Conservation (phyloP, 768 basidiomycete genomes). For the Tulasnella sp. region DNA sequence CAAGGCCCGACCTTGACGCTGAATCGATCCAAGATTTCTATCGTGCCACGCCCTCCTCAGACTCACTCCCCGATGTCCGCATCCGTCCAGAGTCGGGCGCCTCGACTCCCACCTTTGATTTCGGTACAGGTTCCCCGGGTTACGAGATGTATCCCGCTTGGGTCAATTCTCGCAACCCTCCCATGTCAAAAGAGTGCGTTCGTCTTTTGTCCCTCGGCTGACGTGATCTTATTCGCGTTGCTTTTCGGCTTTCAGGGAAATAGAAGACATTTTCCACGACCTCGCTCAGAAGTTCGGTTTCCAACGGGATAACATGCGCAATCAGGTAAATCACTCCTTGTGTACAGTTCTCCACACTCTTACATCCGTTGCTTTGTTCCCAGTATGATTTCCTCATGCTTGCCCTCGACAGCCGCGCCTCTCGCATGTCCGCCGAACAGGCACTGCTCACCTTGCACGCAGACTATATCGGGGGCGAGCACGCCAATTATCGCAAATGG, state of each 20-base stretch:
- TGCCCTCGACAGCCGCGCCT: slow-evolving; percentile 88
- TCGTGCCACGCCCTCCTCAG: slow-evolving; percentile 1
- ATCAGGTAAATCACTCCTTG: slow-evolving; percentile 49
- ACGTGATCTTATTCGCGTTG: background rate
- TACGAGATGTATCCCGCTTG: slow-evolving; percentile 3
- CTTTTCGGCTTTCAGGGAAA: slow-evolving; percentile 40
- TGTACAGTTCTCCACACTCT: background rate
- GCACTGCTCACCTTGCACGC: slow-evolving; percentile 92
- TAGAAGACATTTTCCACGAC: slow-evolving; percentile 96
- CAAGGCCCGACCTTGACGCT: background rate
- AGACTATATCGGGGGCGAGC: slow-evolving; percentile 96
- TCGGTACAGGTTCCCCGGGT: background rate
- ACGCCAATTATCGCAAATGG: slow-evolving; percentile 99
- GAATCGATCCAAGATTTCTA: slow-evolving; percentile 6
- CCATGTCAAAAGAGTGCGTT: slow-evolving; percentile 9
- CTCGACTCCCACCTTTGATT: slow-evolving; percentile 12
- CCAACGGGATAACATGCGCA: slow-evolving; percentile 87
- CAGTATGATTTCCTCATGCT: slow-evolving; percentile 98
- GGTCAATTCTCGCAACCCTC: background rate
- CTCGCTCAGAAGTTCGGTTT: slow-evolving; percentile 98
- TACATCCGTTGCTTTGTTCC: background rate
- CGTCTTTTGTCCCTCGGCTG: background rate
- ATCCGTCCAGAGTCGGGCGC: slow-evolving; percentile 2
- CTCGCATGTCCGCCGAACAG: slow-evolving; percentile 93
- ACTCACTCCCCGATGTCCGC: background rate